Conservation (phyloP, 805 yeast genomes). For the Cyberlindnera euphorbiae region DNA sequence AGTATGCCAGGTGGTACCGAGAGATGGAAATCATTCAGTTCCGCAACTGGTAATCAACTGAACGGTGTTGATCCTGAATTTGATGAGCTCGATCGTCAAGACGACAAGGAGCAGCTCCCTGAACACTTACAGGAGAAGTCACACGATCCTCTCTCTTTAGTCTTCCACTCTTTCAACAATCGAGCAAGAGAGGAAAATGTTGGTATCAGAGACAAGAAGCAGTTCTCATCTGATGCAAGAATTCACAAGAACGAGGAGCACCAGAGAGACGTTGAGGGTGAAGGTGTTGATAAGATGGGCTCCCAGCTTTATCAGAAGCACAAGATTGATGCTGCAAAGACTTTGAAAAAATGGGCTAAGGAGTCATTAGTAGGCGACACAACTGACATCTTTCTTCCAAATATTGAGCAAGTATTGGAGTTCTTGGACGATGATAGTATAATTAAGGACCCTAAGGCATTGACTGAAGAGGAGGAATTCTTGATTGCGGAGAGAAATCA, state of each 20-base stretch:
- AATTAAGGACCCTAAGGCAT: slow-evolving; percentile 25
- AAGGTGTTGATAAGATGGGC: slow-evolving; percentile 64
- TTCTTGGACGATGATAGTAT: slow-evolving; percentile 44
- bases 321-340: slow-evolving; percentile 48
- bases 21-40: slow-evolving; percentile 36
- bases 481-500: slow-evolving; percentile 38
- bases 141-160: slow-evolving; percentile 18
- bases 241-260: slow-evolving; percentile 65
- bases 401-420: slow-evolving; percentile 48
- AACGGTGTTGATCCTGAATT: slow-evolving; percentile 24
- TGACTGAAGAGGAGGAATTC: slow-evolving; percentile 36
- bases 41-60: too few species aligned
- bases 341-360: slow-evolving; percentile 53
- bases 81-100: slow-evolving; percentile 19
- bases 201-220: slow-evolving; percentile 82
- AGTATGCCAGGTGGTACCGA: slow-evolving; percentile 42
- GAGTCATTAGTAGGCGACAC: slow-evolving; percentile 33
- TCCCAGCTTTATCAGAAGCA: slow-evolving; percentile 40
- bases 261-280: slow-evolving; percentile 68
- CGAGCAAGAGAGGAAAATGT: slow-evolving; percentile 83
- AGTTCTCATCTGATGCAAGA: slow-evolving; percentile 76
- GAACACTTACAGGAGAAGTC: slow-evolving; percentile 16
- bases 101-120: slow-evolving; percentile 23
- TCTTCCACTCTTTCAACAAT: slow-evolving; percentile 66
- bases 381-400: slow-evolving; percentile 47